These are phyloP conservation scores for Alloteropsis angusta DNA, from an alignment of 202 grass and related monocot species.

Conservation along the genomic window DNA sequence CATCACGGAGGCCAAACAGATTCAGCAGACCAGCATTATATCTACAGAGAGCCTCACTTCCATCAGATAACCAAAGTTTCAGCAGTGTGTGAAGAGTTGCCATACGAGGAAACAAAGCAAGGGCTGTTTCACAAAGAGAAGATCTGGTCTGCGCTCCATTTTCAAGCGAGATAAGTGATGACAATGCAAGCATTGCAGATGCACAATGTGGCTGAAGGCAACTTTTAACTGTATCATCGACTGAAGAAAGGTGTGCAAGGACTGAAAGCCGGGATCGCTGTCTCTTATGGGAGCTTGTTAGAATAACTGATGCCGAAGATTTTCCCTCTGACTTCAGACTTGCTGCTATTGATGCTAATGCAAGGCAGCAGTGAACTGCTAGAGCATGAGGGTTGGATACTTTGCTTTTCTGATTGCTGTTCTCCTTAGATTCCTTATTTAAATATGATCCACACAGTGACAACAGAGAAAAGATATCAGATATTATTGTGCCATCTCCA, in stretches of 20 bases:
- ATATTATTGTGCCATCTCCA: slow-evolving; percentile 79
- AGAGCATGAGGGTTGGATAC: slow-evolving; percentile 79
- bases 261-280: slow-evolving; percentile 68
- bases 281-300: slow-evolving; percentile 55
- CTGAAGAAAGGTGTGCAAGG: slow-evolving; percentile 79
- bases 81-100: slow-evolving; percentile 67
- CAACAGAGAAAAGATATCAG: slow-evolving; percentile 74
- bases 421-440: slow-evolving; percentile 70
- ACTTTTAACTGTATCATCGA: slow-evolving; percentile 74
- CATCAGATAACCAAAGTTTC: slow-evolving; percentile 81
- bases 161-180: slow-evolving; percentile 64
- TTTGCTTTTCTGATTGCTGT: slow-evolving; percentile 62
- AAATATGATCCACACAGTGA: slow-evolving; percentile 71
- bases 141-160: slow-evolving; percentile 42
- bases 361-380: slow-evolving; percentile 66
- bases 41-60: slow-evolving; percentile 54
- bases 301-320: slow-evolving; percentile 51
- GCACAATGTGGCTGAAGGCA: slow-evolving; percentile 71
- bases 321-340: slow-evolving; percentile 50
- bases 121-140: slow-evolving; percentile 57
- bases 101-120: slow-evolving; percentile 78
- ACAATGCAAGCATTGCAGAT: slow-evolving; percentile 63
- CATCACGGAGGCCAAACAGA: slow-evolving; percentile 68
- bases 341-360: slow-evolving; percentile 46
- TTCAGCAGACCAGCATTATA: slow-evolving; percentile 68